Evolutionary conservation across 1,284 basidiomycete genomes (phyloP), one percentile per base, ranked within the genome.

Genomic region (Moesziomyces globuligerus): DNA sequence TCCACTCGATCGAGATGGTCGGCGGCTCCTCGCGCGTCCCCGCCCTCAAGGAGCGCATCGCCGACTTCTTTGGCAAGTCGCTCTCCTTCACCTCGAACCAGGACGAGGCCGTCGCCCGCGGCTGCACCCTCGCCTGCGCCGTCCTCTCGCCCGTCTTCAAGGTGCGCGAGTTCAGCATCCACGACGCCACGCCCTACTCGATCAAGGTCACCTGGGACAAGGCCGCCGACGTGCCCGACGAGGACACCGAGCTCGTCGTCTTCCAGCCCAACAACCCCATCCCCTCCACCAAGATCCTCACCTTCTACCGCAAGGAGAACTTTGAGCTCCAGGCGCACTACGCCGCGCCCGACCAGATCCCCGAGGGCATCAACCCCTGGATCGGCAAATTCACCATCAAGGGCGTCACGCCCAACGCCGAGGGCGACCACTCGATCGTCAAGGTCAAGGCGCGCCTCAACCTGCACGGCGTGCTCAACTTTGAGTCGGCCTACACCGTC

Each of bases 181-280:
- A 81, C 78, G 80, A 81, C 52, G 70, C 74, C 45, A 79, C 72
- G 38, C 73, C 76, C 18, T 81, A 81, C 74, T 74, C 80, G 23
- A 81, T 81, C 70, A 81, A 81, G 77, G 77, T 81, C 41, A 81
- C 80, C 40, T 81, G 80, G 80, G 72, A 79, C 60, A 77, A 77
- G 58, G 72, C 79, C 25, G 67, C 78, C 45, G 80, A 81, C 48
- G 77, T 80, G 11, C 78, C 78, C 45, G 80, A 81, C 52, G 80
- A 81, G 62, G 80, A 81, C 64, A 81, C 76, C 40, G 77, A 81
- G 71, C 74, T 81, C 8, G 76, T 79, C 37, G 79, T 81, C 46
- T 81, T 81, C 78, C 65, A 74, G 61, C 75, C 74, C 51, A 81
- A 81, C 75, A 81, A 81, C 74, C 80, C 80, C 26, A 78, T 81